Evolutionary conservation across 441 rosid genomes (phyloP), one percentile per base, ranked within the genome.

Genomic region (Isatis lusitanica): DNA sequence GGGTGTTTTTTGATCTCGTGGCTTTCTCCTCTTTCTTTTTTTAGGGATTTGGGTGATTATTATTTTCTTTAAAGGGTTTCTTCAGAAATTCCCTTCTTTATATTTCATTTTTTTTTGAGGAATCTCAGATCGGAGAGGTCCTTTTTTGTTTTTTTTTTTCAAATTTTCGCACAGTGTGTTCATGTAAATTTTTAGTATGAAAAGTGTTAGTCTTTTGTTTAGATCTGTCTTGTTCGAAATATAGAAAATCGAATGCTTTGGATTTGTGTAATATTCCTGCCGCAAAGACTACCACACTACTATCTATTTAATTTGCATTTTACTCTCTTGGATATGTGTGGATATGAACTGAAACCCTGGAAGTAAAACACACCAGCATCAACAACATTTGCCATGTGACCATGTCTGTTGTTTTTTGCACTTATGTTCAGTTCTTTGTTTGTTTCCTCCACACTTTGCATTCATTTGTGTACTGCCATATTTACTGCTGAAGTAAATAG

Each of bases 1-100:
- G 78, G 61, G 68, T 52, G 55, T 65, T 65, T 64, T 64, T 73
- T 73, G 0, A 73, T 73, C 77, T 65, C 71, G 57, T 15, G 1
- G 50, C 66, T 46, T 73, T 65, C 70, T 72, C 64, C 64, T 63
- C 56, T 63, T 63, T 72, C 63, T 50, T 48, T 48, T 24, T 13
- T 36, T 42, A 50, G 33, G 30, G 16, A 17, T 52, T 39, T 42
- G 47, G 57, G 35, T 67, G 39, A 55, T 52, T 52, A 55, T 55
- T 53, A 16, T 68, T 67, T 48, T 31, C 40, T 70, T 28, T 15
- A 55, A 8, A 40, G 42, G 62, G 42, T 8, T 68, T 61, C 55
- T 63, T 71, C 42, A 10, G 6, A 11, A 10, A 28, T 8, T 1
- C 68, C 28, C 17, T 28, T 30, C 21, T 18, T 2, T 31, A 7